phyloP scores from a whole-genome alignment of 257 asterid species.

The Nicotiana otophora region DNA sequence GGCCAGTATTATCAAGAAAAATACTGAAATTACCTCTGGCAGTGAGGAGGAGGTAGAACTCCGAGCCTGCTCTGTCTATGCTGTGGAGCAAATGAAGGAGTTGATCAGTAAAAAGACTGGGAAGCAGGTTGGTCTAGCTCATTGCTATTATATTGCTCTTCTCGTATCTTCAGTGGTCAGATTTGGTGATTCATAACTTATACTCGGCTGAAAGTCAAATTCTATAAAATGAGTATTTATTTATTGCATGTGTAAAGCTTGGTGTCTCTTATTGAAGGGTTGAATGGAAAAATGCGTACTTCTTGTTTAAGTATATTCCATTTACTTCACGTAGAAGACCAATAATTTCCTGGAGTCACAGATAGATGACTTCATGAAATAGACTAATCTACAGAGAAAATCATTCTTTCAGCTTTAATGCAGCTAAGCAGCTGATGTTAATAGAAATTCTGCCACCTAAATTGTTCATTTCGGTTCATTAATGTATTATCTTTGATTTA shows the following conservation, averaged over 20 bases:
- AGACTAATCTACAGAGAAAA: neutral
- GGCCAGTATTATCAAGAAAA: slow-evolving; percentile 36
- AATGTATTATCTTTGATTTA: neutral
- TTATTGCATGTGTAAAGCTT: neutral
- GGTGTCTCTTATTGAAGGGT: neutral
- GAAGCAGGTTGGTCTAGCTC: slow-evolving; percentile 53
- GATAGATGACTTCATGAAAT: neutral
- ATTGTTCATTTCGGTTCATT: neutral
- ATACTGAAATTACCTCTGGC: slow-evolving; percentile 64
- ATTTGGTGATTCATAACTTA: neutral
- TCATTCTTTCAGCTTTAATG: neutral
- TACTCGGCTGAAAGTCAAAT: neutral
- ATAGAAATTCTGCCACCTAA: neutral
- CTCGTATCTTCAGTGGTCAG: neutral
- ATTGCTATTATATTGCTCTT: neutral
- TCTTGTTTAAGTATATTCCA: neutral
- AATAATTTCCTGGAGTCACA: neutral
- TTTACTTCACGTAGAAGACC: neutral
- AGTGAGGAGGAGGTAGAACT: slow-evolving; percentile 97
- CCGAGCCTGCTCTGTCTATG: slow-evolving; percentile 86
- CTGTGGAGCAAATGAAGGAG: slow-evolving; percentile 88
- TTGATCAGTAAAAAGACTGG: slow-evolving; percentile 52
- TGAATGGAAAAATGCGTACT: neutral
- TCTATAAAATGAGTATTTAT: neutral
- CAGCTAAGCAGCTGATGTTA: neutral